Percentiles rank a stretch among this genome's conserved stretches.
These are phyloP conservation scores for Chrysopogon serrulatus DNA, from an alignment of 176 grass and related monocot species.

Conservation along the genomic window DNA sequence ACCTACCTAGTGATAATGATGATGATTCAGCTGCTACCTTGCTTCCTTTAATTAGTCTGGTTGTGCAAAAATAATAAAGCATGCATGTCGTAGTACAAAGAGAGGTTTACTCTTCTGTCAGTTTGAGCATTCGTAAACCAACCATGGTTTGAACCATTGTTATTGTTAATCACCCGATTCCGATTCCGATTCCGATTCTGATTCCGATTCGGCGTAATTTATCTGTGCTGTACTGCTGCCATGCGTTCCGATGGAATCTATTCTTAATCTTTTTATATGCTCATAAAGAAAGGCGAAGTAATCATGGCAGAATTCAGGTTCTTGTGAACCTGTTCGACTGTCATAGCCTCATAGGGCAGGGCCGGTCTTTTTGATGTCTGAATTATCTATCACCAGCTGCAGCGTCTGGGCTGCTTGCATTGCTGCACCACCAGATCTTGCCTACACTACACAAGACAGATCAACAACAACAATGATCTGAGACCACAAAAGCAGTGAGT, in stretches of 20 bases:
- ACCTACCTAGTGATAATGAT: not conserved
- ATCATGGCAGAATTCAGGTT: not conserved
- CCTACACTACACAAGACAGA: too few species aligned
- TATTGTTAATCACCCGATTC: not conserved
- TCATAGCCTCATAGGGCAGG: not conserved
- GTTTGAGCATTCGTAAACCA: not conserved
- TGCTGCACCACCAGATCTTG: not conserved
- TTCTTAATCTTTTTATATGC: not conserved
- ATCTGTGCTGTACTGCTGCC: not conserved
- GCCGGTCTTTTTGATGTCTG: not conserved
- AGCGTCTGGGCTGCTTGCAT: not conserved
- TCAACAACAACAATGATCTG: not conserved
- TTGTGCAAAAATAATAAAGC: not conserved
- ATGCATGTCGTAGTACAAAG: not conserved
- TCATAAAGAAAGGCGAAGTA: too few species aligned
- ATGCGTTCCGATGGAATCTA: not conserved
- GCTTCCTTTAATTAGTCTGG: not conserved
- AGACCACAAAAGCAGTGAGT: not conserved
- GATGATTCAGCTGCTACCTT: not conserved
- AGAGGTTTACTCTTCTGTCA: not conserved
- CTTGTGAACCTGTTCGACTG: not conserved
- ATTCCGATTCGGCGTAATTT: not conserved
- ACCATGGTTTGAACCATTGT: not conserved
- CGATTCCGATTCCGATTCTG: too few species aligned
- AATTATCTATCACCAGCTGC: not conserved